phyloP scores from a whole-genome alignment of 352 stramenopile genomes.

The Blastocystis sp. region DNA sequence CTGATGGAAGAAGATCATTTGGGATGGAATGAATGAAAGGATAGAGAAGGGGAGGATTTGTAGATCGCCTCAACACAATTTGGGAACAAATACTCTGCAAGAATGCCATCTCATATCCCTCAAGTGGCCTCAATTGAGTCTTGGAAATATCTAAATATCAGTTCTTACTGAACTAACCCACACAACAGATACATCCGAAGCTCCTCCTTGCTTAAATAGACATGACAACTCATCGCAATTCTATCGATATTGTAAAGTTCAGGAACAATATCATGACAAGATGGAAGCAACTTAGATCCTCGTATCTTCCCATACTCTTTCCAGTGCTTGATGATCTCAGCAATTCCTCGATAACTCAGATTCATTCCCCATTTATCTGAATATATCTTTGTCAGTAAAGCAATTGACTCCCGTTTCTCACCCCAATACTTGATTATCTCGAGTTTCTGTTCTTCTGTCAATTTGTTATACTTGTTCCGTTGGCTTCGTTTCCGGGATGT shows the following conservation, averaged over 20 bases:
- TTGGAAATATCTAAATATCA: background rate
- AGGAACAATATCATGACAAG: background rate
- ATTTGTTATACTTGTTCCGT: constrained; percentile 43
- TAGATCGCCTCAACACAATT: background rate
- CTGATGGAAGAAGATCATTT: background rate
- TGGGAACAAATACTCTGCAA: background rate
- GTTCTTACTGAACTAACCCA: background rate
- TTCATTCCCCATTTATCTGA: background rate
- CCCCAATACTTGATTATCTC: background rate
- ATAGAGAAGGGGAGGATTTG: background rate
- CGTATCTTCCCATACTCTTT: constrained; percentile 24
- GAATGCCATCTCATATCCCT: background rate
- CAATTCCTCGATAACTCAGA: constrained; percentile 30
- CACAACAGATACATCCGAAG: background rate
- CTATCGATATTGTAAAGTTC: background rate
- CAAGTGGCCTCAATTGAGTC: background rate
- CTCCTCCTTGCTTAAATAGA: background rate
- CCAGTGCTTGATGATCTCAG: constrained; percentile 25
- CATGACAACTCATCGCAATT: background rate
- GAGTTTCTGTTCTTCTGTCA: constrained; percentile 22
- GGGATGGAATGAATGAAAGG: background rate
- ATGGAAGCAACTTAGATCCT: background rate
- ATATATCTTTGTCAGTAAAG: background rate
- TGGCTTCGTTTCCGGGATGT: background rate
- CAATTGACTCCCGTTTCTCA: background rate